Percentiles rank a stretch among this genome's conserved stretches.
Conservation (phyloP, 768 basidiomycete genomes). For the Suillus subaureus region DNA sequence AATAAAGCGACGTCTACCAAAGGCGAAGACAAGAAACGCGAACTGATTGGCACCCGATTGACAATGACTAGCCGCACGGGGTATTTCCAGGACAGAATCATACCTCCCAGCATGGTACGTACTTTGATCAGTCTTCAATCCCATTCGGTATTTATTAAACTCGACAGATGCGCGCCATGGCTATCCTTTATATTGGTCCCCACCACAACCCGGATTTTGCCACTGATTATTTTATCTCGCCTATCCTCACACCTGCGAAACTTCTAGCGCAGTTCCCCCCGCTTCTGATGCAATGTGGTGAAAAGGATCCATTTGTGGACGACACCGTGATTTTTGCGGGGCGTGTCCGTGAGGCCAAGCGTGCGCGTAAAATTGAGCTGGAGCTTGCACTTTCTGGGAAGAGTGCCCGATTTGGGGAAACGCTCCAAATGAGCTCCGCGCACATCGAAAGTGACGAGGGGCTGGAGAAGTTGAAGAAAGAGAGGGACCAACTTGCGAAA, state of each 20-base stretch:
- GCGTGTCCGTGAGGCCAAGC: slow-evolving; percentile 92
- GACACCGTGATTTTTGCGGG: slow-evolving; percentile 98
- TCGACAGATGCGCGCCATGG: slow-evolving; percentile 98
- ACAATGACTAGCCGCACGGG: slow-evolving; percentile 96
- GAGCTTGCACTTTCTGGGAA: slow-evolving; percentile 61
- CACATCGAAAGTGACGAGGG: slow-evolving; percentile 28
- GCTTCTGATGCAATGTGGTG: slow-evolving; percentile 91
- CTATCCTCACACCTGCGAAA: slow-evolving; percentile 82
- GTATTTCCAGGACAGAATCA: slow-evolving; percentile 91
- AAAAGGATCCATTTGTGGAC: slow-evolving; percentile 95
- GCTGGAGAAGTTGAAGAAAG: slow-evolving; percentile 50
- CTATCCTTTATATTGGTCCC: slow-evolving; percentile 94
- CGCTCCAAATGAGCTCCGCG: slow-evolving; percentile 61
- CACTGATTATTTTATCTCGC: slow-evolving; percentile 95
- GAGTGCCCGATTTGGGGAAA: slow-evolving; percentile 64
- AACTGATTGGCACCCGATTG: slow-evolving; percentile 81
- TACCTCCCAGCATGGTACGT: slow-evolving; percentile 95
- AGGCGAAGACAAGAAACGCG: slow-evolving; percentile 40
- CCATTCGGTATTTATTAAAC: slow-evolving; percentile 2
- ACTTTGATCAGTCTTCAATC: not conserved
- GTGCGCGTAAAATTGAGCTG: slow-evolving; percentile 74
- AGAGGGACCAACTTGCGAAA: slow-evolving; percentile 57
- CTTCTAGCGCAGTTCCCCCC: slow-evolving; percentile 94
- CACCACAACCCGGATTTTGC: slow-evolving; percentile 92
- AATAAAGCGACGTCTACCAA: slow-evolving; percentile 42